Evolutionary conservation across 2,329 filamentous ascomycete genomes (phyloP), one percentile per base, ranked within the genome.

Genomic region (Colletotrichum gloeosporioides): DNA sequence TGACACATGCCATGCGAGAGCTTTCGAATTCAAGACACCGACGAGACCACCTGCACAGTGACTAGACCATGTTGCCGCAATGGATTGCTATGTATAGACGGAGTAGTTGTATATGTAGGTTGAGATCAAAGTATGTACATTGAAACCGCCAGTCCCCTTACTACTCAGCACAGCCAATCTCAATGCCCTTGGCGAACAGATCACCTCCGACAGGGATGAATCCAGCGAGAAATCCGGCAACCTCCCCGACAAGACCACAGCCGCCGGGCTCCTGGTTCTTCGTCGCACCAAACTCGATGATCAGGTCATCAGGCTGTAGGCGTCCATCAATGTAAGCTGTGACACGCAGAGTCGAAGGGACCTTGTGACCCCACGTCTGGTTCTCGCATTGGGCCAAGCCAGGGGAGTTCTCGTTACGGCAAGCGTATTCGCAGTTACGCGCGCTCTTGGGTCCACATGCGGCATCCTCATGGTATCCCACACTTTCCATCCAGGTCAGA

Each of bases 241-340:
- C 59, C 32, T 61, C 36, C 6, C 75, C 75, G 25, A 77, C 67
- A n/a, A 36, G 36, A 7, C 75, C 75, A 39, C 75, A 77, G n/a
- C 75, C 77, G 4, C 76, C 77, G 2, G 65, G 39, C 13, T 57
- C 70, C 15, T 67, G 31, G 39, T 75, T 75, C 27, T 15, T 29
- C 3, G 34, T 57, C 15, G 77, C 71, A 3, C 22, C 39, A 8
- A 78, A 78, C 53, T 77, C 75, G 31, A 78, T 65, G 15, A 71
- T 77, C 44, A 78, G 22, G 44, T 77, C 73, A 36, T 78, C 77
- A 9, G 77, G 49, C 27, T 77, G 77, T 25, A 78, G 71, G 4
- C 25, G 53, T 15, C 69, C 77, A 29, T 78, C 77, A 22, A 76
- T 69, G 71, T 78, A 78, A 10, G 76, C 67, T 39, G 69, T 78